Evolutionary conservation across 2,329 filamentous ascomycete species (phyloP).

Genomic region (Endothia cerciana): DNA sequence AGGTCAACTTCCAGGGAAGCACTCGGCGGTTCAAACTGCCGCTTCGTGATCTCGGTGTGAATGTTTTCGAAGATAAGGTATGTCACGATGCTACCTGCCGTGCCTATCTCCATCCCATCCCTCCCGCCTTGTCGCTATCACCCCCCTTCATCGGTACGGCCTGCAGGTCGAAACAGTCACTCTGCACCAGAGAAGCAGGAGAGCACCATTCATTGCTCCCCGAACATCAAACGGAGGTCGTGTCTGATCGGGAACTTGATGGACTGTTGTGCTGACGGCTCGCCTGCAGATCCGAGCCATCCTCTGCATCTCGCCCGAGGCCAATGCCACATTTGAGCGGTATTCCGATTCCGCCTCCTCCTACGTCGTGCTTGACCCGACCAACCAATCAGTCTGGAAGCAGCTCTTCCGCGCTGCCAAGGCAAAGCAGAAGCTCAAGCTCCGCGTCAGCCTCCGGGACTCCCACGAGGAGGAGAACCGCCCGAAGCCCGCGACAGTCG

Average conservation of each 20-base stretch:
- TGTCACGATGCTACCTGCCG: slow-evolving; percentile 42
- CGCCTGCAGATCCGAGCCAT: slow-evolving; percentile 66
- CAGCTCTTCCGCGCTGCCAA: slow-evolving; percentile 96
- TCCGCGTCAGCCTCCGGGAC: slow-evolving; percentile 65
- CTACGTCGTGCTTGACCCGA: slow-evolving; percentile 78
- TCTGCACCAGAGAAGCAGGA: background rate
- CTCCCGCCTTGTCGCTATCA: slow-evolving; percentile 5
- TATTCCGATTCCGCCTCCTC: slow-evolving; percentile 90
- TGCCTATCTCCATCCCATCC: background rate
- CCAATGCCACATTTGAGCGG: slow-evolving; percentile 76
- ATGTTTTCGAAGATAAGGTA: slow-evolving; percentile 82
- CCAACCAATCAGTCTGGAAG: slow-evolving; percentile 87
- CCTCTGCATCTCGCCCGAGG: slow-evolving; percentile 66
- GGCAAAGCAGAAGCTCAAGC: slow-evolving; percentile 95
- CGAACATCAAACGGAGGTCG: background rate
- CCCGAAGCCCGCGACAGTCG: slow-evolving; percentile 37
- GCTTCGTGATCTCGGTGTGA: slow-evolving; percentile 78
- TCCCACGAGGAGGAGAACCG: slow-evolving; percentile 47
- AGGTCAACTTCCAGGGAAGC: slow-evolving; percentile 76
- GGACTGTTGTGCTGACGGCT: slow-evolving; percentile 5
- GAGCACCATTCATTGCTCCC: background rate
- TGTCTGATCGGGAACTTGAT: background rate
- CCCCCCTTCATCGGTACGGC: background rate
- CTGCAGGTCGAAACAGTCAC: background rate
- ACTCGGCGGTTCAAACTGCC: slow-evolving; percentile 88